A percentile compares a stretch with the other conserved stretches of the same genome.
Evolutionary conservation across 768 basidiomycete species (phyloP).

Genomic region (Russula compacta): DNA sequence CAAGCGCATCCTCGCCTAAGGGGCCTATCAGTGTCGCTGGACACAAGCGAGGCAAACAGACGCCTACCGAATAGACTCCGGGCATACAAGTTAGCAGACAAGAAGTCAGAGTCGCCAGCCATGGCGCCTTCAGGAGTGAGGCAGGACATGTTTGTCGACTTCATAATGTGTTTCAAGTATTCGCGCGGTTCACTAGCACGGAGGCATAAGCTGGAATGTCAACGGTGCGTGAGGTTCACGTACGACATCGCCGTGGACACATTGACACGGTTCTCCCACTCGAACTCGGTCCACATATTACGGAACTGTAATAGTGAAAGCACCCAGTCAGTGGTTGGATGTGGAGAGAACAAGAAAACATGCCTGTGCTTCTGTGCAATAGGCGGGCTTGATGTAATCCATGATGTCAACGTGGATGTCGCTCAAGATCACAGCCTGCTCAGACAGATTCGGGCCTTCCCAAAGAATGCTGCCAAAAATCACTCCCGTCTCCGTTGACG

Average conservation of each 20-base stretch:
- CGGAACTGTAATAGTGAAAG: slow-evolving; percentile 53
- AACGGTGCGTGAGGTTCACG: slow-evolving; percentile 26
- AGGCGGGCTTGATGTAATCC: slow-evolving; percentile 95
- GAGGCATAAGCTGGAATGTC: background rate
- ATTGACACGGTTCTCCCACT: slow-evolving; percentile 99
- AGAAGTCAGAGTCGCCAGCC: slow-evolving; percentile 94
- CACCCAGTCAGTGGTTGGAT: background rate
- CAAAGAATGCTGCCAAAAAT: slow-evolving; percentile 98
- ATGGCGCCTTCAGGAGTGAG: slow-evolving; percentile 82
- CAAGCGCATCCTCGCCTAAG: slow-evolving; percentile 88
- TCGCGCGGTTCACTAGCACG: slow-evolving; percentile 64
- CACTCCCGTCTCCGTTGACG: slow-evolving; percentile 96
- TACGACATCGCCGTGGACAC: slow-evolving; percentile 77
- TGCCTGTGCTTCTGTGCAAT: slow-evolving; percentile 91
- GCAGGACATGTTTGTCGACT: slow-evolving; percentile 95
- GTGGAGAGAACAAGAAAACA: slow-evolving; percentile 12
- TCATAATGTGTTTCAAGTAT: slow-evolving; percentile 93
- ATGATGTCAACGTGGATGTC: slow-evolving; percentile 99
- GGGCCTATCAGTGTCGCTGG: background rate
- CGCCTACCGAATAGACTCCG: slow-evolving; percentile 81
- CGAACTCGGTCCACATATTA: slow-evolving; percentile 99
- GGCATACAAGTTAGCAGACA: slow-evolving; percentile 95
- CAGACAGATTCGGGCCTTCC: slow-evolving; percentile 82
- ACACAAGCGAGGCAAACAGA: background rate
- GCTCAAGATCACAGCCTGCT: slow-evolving; percentile 88